A percentile compares a stretch with the other conserved stretches of the same genome.
Conservation (phyloP, 2,329 filamentous ascomycete species). For the Blumeriella jaapii region DNA sequence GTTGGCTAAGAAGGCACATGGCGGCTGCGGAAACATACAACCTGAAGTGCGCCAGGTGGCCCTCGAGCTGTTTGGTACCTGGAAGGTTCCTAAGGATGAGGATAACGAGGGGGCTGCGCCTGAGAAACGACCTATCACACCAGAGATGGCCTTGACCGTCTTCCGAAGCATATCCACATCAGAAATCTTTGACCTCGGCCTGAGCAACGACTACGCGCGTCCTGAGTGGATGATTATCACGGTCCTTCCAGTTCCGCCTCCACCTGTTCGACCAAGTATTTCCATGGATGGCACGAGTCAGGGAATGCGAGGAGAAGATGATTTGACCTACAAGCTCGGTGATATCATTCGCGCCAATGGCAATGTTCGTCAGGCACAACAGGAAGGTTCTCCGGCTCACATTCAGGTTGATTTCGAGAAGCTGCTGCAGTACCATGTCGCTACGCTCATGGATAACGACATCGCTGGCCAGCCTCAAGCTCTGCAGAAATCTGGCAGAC, state of each 20-base stretch:
- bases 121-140: conserved; percentile 73
- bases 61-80: conserved; percentile 67
- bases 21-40: conserved; percentile 85
- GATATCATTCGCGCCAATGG: conserved; percentile 97
- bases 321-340: conserved; percentile 97
- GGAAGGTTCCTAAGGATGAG: conserved; percentile 62
- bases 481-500: conserved; percentile 90
- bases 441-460: conserved; percentile 99
- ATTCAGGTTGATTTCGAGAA: conserved; percentile 85
- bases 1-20: conserved; percentile 50
- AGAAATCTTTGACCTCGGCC: conserved; percentile 75
- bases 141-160: conserved; percentile 74
- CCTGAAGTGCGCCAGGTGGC: conserved; percentile 82
- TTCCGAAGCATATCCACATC: conserved; percentile 74
- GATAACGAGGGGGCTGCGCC: conserved; percentile 57
- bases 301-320: conserved; percentile 91
- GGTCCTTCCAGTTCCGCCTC: conserved; percentile 87
- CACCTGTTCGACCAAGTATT: conserved; percentile 91
- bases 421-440: conserved; percentile 92
- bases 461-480: conserved; percentile 92
- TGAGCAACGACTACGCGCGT: conserved; percentile 89
- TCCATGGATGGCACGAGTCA: conserved; percentile 91
- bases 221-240: conserved; percentile 98
- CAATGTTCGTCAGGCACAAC: conserved; percentile 82
- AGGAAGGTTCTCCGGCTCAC: conserved; percentile 84